These are phyloP conservation scores for Canavalia ensiformis DNA, from an alignment of 306 rosid genomes.

Conservation along the genomic window DNA sequence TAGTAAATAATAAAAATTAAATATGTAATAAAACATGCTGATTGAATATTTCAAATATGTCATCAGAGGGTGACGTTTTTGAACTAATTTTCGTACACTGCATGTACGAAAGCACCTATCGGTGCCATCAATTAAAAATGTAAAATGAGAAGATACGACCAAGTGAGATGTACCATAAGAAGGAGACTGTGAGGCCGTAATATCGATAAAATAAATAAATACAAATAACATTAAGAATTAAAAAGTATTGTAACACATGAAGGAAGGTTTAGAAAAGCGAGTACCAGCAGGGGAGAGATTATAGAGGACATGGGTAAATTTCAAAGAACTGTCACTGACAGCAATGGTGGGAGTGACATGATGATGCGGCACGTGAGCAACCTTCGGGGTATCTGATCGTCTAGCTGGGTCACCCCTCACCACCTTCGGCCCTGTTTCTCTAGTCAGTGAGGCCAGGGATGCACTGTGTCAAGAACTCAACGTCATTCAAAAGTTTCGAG, in stretches of 20 bases:
- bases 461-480: constrained; percentile 64
- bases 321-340: constrained; percentile 84
- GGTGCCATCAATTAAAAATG: not conserved
- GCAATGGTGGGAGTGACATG: constrained; percentile 63
- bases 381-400: constrained; percentile 46
- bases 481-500: too few species aligned
- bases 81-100: constrained; percentile 36
- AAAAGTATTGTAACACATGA: not conserved
- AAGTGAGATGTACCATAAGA: not conserved
- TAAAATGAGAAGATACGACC: not conserved
- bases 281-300: constrained; percentile 94
- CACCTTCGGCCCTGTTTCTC: constrained; percentile 91
- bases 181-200: not conserved
- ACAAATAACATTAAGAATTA: not conserved
- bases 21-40: not conserved
- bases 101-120: constrained; percentile 24
- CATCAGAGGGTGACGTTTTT: not conserved
- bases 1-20: not conserved
- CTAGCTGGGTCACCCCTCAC: constrained; percentile 87
- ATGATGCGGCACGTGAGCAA: constrained; percentile 56
- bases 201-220: not conserved
- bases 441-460: constrained; percentile 87
- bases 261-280: not conserved
- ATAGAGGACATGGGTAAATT: constrained; percentile 91
- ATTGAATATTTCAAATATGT: constrained; percentile 29